Base-by-base conservation (phyloP, 768 basidiomycete genomes). In the Panaeolus papilionaceus region DNA sequence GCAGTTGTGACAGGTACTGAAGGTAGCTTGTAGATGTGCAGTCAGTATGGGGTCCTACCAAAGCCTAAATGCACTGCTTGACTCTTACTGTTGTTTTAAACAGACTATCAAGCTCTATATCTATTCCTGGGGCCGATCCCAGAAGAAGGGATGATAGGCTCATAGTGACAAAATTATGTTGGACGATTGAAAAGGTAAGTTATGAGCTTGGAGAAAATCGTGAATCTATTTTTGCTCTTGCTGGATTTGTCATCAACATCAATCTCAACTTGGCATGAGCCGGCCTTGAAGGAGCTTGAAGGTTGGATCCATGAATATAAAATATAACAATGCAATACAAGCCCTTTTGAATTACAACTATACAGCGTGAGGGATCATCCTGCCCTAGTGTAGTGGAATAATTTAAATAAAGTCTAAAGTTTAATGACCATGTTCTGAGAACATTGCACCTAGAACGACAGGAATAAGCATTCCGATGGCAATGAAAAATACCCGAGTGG, bases 391-490 rank as follows among this genome's bases (percentile, higher is more conserved):
- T 42, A 42, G n/a, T 20, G 45, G 8, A 47, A 47, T 20, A 47
- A 18, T 42, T 16, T 51, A 51, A 51, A 51, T 37, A 23, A 23
- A 42, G 23, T 39, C 4, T 47, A 40, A 37, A 33, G 18, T 5
- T 75, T 72, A 82, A 75, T 90, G 88, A 26, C 83, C 86, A 75
- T 93, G 92, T 9, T 87, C 90, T 58, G 54, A 58, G 14, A 93
- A 80, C 6, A 92, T 45, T 39, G 79, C 76, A 69, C 87, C 85
- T 70, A 95, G 73, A 12, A 86, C 38, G 51, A 91, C 83, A 6
- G 95, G 95, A 38, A 89, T 79, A 64, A 92, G 80, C 83, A 95
- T 94, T 4, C 95, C 94, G 11, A 79, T 66, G 0, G 89, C 74
- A 58, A 94, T 84, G 54, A 93, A 76, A 20, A 78, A 69, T 12